Conservation (phyloP, 495 filamentous ascomycete species). For the Aspergillus ellipticus region DNA sequence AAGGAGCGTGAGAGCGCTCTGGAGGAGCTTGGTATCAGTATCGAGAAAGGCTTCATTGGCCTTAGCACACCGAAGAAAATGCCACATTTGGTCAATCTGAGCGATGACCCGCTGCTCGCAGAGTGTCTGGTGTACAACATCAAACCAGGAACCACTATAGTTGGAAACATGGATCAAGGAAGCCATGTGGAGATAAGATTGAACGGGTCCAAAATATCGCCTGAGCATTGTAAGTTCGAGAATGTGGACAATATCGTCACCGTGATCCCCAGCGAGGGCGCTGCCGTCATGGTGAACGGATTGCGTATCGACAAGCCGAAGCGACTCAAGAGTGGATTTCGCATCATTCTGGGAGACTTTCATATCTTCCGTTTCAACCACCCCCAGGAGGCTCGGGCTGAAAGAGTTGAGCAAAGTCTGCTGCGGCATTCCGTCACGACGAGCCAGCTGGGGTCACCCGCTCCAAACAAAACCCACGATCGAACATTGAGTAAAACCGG, state of each 20-base stretch:
- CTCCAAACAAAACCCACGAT: slow-evolving; percentile 69
- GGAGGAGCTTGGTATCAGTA: slow-evolving; percentile 96
- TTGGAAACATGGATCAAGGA: slow-evolving; percentile 84
- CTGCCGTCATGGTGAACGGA: slow-evolving; percentile 97
- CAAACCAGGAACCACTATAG: slow-evolving; percentile 88
- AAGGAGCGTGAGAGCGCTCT: slow-evolving; percentile 94
- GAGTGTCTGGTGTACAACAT: slow-evolving; percentile 99
- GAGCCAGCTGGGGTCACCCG: slow-evolving; percentile 71
- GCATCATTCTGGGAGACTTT: slow-evolving; percentile 96
- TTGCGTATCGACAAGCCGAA: slow-evolving; percentile 78
- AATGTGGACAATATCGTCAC: slow-evolving; percentile 89
- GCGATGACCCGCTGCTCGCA: slow-evolving; percentile 90
- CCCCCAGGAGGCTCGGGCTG: slow-evolving; percentile 89
- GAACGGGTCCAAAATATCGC: slow-evolving; percentile 88
- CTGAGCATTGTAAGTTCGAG: slow-evolving; percentile 91
- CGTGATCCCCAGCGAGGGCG: slow-evolving; percentile 80
- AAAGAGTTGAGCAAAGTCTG: slow-evolving; percentile 84
- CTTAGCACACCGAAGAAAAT: slow-evolving; percentile 97
- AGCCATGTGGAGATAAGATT: slow-evolving; percentile 83
- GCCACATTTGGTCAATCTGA: slow-evolving; percentile 97
- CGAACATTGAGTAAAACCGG: slow-evolving; percentile 70
- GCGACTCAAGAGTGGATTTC: slow-evolving; percentile 82
- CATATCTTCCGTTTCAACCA: slow-evolving; percentile 99
- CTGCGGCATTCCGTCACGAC: slow-evolving; percentile 85
- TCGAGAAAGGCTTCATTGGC: slow-evolving; percentile 96